phyloP scores from a whole-genome alignment of 495 filamentous ascomycete genomes.

The Bacidia rubella region DNA sequence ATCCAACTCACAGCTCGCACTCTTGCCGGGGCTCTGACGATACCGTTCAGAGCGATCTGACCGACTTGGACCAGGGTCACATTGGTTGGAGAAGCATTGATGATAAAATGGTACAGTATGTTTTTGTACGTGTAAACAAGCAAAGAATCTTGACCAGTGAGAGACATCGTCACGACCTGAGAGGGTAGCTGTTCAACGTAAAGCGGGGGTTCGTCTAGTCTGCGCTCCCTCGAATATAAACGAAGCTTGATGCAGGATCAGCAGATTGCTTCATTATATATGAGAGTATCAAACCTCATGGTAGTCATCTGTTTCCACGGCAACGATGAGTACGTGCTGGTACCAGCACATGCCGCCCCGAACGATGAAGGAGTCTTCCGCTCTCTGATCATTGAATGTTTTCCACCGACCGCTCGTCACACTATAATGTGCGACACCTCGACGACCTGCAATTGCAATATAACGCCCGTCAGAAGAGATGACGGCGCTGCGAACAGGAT shows the following conservation, averaged over 20 bases:
- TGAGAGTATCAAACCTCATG: slow-evolving; percentile 45
- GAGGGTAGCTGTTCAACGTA: slow-evolving; percentile 66
- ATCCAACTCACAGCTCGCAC: slow-evolving; percentile 95
- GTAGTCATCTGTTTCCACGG: slow-evolving; percentile 71
- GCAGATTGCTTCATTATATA: background rate
- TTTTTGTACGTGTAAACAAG: slow-evolving; percentile 97
- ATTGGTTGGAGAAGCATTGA: slow-evolving; percentile 51
- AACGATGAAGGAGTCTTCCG: slow-evolving; percentile 83
- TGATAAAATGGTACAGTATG: slow-evolving; percentile 85
- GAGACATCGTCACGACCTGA: slow-evolving; percentile 72
- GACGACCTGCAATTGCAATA: slow-evolving; percentile 81
- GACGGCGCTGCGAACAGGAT: slow-evolving; percentile 76
- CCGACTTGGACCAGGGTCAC: slow-evolving; percentile 82
- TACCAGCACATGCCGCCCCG: slow-evolving; percentile 98
- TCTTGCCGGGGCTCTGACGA: slow-evolving; percentile 82
- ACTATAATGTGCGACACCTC: slow-evolving; percentile 92
- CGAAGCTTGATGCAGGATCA: slow-evolving; percentile 44
- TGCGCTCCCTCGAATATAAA: slow-evolving; percentile 75
- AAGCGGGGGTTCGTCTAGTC: slow-evolving; percentile 56
- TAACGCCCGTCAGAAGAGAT: slow-evolving; percentile 89
- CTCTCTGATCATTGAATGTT: slow-evolving; percentile 65
- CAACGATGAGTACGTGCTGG: slow-evolving; percentile 86
- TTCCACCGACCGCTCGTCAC: slow-evolving; percentile 92
- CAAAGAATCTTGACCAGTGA: slow-evolving; percentile 84
- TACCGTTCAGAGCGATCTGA: slow-evolving; percentile 92